phyloP scores from a whole-genome alignment of 495 filamentous ascomycete genomes.

The Halenospora varia region DNA sequence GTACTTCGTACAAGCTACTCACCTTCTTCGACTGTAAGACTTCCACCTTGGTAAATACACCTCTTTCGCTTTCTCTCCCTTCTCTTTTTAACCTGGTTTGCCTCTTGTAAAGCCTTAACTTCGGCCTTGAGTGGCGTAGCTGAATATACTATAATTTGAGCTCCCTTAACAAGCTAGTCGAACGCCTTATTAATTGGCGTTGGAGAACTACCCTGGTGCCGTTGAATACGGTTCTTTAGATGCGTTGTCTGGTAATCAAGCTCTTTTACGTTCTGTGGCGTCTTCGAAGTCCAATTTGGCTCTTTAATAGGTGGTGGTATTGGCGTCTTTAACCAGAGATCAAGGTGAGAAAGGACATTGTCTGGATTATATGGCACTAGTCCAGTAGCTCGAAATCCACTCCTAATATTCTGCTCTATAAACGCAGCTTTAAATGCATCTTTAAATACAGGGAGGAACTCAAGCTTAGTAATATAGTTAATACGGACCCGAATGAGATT shows the following conservation, averaged over 20 bases:
- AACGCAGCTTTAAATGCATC: background rate
- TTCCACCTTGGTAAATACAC: no score
- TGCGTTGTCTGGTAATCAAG: background rate
- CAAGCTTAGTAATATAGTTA: constrained; percentile 17
- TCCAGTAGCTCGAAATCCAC: constrained; percentile 6
- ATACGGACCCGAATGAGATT: constrained; percentile 3
- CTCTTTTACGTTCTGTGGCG: background rate
- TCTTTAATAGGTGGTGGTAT: background rate
- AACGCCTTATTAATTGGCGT: no score
- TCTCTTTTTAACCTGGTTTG: no score
- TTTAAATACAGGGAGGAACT: constrained; percentile 12
- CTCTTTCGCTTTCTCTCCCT: no score
- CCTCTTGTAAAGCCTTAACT: no score
- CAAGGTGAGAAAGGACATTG: background rate
- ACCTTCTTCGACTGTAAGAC: no score
- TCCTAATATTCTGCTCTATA: background rate
- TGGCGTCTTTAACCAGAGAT: constrained; percentile 1
- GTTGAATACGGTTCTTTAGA: no score
- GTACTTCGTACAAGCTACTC: no score
- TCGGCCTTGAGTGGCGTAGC: no score
- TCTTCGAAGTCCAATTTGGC: background rate
- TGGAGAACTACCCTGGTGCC: no score
- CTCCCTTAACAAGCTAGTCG: no score
- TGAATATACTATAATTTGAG: no score
- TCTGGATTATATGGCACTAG: constrained; percentile 10